phyloP scores from a whole-genome alignment of 257 asterid genomes.

The Gentiana dahurica region DNA sequence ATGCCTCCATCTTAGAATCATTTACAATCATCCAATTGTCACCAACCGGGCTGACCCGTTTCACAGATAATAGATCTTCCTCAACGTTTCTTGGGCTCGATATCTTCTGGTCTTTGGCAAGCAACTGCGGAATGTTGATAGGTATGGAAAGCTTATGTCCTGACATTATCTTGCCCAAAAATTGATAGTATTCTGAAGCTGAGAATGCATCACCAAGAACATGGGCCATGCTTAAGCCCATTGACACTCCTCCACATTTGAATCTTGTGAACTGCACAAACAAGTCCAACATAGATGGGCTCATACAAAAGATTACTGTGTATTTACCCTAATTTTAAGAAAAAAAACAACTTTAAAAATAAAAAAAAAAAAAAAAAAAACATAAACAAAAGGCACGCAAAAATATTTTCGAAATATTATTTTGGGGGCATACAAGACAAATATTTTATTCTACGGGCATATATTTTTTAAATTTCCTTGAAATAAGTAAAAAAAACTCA shows the following conservation, averaged over 20 bases:
- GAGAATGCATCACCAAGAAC: slow-evolving; percentile 74
- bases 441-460: too few relatives aligned
- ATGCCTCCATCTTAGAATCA: slow-evolving; percentile 36
- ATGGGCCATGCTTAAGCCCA: slow-evolving; percentile 92
- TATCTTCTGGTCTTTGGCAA: slow-evolving; percentile 7
- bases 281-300: not conserved
- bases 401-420: too few relatives aligned
- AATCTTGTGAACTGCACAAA: slow-evolving; percentile 48
- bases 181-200: slow-evolving; percentile 44
- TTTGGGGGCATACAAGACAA: too few relatives aligned
- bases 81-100: slow-evolving; percentile 1
- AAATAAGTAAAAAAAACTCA: too few relatives aligned
- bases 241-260: slow-evolving; percentile 73
- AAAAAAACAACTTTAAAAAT: not conserved
- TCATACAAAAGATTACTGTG: too few relatives aligned
- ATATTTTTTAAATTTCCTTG: too few relatives aligned
- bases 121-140: slow-evolving; percentile 21
- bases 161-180: slow-evolving; percentile 20
- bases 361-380: not conserved
- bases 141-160: slow-evolving; percentile 24
- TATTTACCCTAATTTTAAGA: not conserved
- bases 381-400: not conserved
- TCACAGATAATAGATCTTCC: slow-evolving; percentile 44
- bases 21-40: slow-evolving; percentile 50
- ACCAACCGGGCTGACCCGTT: slow-evolving; percentile 61